Conservation (phyloP, 2,329 filamentous ascomycete species). For the Pseudomassariella vexata region DNA sequence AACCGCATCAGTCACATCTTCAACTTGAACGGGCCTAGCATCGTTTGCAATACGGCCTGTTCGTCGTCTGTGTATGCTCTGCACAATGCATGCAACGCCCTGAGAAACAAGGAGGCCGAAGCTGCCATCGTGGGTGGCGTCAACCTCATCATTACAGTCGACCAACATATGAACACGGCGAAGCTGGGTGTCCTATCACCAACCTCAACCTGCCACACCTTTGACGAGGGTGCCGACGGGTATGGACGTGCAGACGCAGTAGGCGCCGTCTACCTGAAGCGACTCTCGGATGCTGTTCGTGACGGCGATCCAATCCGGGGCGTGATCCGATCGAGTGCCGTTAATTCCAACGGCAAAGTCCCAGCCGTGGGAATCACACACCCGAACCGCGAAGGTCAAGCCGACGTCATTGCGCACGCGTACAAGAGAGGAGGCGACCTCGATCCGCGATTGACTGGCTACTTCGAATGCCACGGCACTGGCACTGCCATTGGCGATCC, state of each 20-base stretch:
- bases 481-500: conserved; percentile 17
- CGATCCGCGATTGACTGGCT: conserved; percentile 10
- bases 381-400: conserved; percentile 15
- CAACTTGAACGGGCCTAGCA: conserved; percentile 24
- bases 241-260: conserved; percentile 17
- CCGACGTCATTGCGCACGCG: conserved; percentile 10
- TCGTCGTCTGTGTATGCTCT: conserved; percentile 29
- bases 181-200: conserved; percentile 27
- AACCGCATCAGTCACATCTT: conserved; percentile 27
- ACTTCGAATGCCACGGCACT: conserved; percentile 18
- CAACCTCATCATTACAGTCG: conserved; percentile 28
- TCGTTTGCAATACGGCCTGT: conserved; percentile 29
- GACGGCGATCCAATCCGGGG: conserved; percentile 16
- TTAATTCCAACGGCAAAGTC: conserved; percentile 17
- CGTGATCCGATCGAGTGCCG: conserved; percentile 16
- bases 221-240: conserved; percentile 21
- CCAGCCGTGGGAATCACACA: conserved; percentile 16
- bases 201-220: conserved; percentile 22
- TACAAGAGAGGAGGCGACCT: conserved; percentile 10
- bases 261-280: conserved; percentile 14
- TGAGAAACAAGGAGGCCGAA: conserved; percentile 22
- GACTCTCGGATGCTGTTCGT: conserved; percentile 13
- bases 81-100: conserved; percentile 21
- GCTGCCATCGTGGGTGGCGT: conserved; percentile 27
- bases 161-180: conserved; percentile 20